phyloP scores from a whole-genome alignment of 2,329 filamentous ascomycete genomes.

The Trichoderma sp. region DNA sequence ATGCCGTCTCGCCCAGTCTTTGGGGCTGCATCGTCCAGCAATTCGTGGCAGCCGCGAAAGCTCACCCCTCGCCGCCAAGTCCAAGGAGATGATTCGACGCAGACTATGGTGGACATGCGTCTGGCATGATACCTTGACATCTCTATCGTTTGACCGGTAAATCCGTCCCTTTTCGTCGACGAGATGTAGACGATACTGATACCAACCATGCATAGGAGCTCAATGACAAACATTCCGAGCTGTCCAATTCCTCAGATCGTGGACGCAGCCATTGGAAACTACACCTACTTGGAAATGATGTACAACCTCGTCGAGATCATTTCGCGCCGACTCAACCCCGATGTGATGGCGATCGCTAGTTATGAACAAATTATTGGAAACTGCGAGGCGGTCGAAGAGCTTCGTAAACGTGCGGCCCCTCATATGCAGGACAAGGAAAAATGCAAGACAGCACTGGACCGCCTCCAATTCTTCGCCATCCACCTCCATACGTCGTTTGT shows the following conservation, averaged over 20 bases:
- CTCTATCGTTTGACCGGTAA: slow-evolving; percentile 65
- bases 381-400: slow-evolving; percentile 56
- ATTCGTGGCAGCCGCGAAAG: slow-evolving; percentile 49
- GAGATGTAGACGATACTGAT: background rate
- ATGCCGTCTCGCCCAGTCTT: slow-evolving; percentile 64
- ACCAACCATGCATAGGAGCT: slow-evolving; percentile 46
- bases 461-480: slow-evolving; percentile 64
- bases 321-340: slow-evolving; percentile 58
- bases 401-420: slow-evolving; percentile 50
- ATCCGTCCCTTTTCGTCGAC: slow-evolving; percentile 15
- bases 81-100: slow-evolving; percentile 57
- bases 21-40: slow-evolving; percentile 59
- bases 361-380: slow-evolving; percentile 60
- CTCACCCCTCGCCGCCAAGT: slow-evolving; percentile 45
- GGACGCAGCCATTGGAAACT: slow-evolving; percentile 48
- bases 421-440: slow-evolving; percentile 61
- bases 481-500: slow-evolving; percentile 67
- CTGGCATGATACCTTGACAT: slow-evolving; percentile 68
- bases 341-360: slow-evolving; percentile 50
- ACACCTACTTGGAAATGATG: slow-evolving; percentile 65
- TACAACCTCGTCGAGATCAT: slow-evolving; percentile 65
- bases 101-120: slow-evolving; percentile 66
- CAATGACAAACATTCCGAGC: slow-evolving; percentile 62
- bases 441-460: slow-evolving; percentile 65
- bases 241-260: slow-evolving; percentile 54